phyloP scores from a whole-genome alignment of 106 monocot genomes.

The Dendrobium huoshanense region DNA sequence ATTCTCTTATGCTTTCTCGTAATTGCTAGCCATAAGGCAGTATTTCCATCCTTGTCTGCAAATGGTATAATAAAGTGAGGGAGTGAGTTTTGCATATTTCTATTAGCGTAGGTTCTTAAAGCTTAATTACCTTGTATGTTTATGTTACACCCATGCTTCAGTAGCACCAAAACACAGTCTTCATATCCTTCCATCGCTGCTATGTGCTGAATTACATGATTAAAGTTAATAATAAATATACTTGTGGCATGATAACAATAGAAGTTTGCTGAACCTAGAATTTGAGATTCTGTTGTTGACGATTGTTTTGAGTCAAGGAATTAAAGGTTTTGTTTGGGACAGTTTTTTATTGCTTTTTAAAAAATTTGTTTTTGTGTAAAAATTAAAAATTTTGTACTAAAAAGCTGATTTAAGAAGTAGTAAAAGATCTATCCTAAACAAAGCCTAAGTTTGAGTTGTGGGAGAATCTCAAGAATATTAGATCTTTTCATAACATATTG shows the following conservation, averaged over 20 bases:
- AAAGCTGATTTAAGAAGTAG: too few relatives aligned
- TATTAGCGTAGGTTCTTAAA: neutral
- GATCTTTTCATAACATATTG: neutral
- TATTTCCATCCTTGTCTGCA: slow-evolving; percentile 77
- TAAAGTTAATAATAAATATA: neutral
- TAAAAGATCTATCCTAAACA: too few relatives aligned
- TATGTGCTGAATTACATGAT: slow-evolving; percentile 47
- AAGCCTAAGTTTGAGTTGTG: neutral
- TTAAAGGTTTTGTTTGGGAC: too few relatives aligned
- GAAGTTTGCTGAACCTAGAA: neutral
- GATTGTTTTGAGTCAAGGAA: neutral
- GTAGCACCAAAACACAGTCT: slow-evolving; percentile 63
- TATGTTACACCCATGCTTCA: slow-evolving; percentile 61
- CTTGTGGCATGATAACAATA: neutral
- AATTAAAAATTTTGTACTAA: too few relatives aligned
- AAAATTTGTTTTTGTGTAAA: too few relatives aligned
- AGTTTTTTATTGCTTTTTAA: too few relatives aligned
- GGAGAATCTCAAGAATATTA: neutral
- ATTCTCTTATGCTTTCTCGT: slow-evolving; percentile 55
- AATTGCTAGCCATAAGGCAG: slow-evolving; percentile 73
- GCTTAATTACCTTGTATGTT: slow-evolving; percentile 48
- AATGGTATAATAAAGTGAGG: neutral
- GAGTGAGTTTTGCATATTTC: neutral
- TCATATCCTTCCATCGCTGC: slow-evolving; percentile 80
- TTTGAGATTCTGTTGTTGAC: neutral